Percentiles rank a stretch among this genome's conserved stretches.
Evolutionary conservation across 495 filamentous ascomycete species (phyloP).

Genomic region (Lasiosphaeria hispida): DNA sequence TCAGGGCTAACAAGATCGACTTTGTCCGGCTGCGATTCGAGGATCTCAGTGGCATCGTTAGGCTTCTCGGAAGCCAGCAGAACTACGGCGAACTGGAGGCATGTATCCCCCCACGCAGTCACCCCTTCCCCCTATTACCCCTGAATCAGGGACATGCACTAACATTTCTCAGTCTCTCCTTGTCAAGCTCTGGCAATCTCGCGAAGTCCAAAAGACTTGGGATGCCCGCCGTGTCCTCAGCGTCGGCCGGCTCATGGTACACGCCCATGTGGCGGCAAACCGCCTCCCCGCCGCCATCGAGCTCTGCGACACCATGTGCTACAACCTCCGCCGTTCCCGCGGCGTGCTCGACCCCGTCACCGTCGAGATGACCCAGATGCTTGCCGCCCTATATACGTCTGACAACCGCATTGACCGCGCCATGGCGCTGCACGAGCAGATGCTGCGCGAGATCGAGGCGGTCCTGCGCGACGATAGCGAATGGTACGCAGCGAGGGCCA

Average conservation of each 20-base stretch:
- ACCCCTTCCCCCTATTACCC: background rate
- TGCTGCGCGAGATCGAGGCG: constrained; percentile 43
- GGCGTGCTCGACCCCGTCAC: constrained; percentile 54
- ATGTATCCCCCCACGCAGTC: constrained; percentile 17
- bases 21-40: constrained; percentile 51
- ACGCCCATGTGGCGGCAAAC: constrained; percentile 53
- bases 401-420: constrained; percentile 51
- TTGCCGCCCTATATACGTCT: constrained; percentile 53
- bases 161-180: constrained; percentile 44
- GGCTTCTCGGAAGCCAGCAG: constrained; percentile 56
- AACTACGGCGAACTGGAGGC: constrained; percentile 60
- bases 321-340: constrained; percentile 60
- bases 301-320: constrained; percentile 59
- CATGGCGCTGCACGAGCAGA: constrained; percentile 53
- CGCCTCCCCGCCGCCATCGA: constrained; percentile 45
- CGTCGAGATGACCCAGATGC: constrained; percentile 54
- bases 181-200: constrained; percentile 58
- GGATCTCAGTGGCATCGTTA: constrained; percentile 54
- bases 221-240: constrained; percentile 49
- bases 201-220: constrained; percentile 60
- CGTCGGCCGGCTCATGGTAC: constrained; percentile 57
- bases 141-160: background rate
- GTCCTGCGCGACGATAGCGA: constrained; percentile 12
- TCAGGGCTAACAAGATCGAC: constrained; percentile 49
- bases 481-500: background rate